Percentiles rank a stretch among this genome's conserved stretches.
Evolutionary conservation across 768 basidiomycete species (phyloP).

Genomic region (Pleurotus tuoliensis): DNA sequence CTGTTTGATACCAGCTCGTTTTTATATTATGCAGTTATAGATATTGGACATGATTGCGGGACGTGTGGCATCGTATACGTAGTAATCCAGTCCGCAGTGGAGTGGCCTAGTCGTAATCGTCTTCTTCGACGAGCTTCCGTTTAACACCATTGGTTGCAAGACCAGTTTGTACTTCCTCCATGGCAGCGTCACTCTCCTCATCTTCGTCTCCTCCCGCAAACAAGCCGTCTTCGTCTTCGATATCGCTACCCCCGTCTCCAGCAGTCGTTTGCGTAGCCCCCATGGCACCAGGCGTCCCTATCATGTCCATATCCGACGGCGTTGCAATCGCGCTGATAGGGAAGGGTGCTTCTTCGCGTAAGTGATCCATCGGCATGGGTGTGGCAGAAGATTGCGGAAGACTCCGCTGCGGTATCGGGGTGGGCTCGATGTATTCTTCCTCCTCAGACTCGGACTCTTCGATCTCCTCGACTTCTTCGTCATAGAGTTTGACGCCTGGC

Average conservation of each 20-base stretch:
- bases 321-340: constrained; percentile 60
- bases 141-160: constrained; percentile 57
- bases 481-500: constrained; percentile 68
- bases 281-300: constrained; percentile 36
- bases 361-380: constrained; percentile 21
- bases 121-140: constrained; percentile 80
- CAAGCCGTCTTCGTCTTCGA: constrained; percentile 72
- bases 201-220: constrained; percentile 76
- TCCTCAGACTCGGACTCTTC: constrained; percentile 71
- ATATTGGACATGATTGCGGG: neutral
- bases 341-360: constrained; percentile 46
- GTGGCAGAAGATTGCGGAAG: constrained; percentile 20
- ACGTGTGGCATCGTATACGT: too few species aligned
- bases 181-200: constrained; percentile 69
- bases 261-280: constrained; percentile 17
- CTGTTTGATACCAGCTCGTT: too few species aligned
- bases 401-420: constrained; percentile 40
- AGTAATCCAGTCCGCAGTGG: neutral
- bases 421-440: constrained; percentile 68
- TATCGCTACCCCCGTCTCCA: constrained; percentile 59
- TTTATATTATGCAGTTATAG: neutral
- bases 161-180: constrained; percentile 71
- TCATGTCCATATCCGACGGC: constrained; percentile 70
- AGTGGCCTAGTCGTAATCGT: constrained; percentile 67
- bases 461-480: constrained; percentile 80